Evolutionary conservation across 2,329 filamentous ascomycete genomes (phyloP), one percentile per base, ranked within the genome.

Genomic region (Colletotrichum echinochloae): DNA sequence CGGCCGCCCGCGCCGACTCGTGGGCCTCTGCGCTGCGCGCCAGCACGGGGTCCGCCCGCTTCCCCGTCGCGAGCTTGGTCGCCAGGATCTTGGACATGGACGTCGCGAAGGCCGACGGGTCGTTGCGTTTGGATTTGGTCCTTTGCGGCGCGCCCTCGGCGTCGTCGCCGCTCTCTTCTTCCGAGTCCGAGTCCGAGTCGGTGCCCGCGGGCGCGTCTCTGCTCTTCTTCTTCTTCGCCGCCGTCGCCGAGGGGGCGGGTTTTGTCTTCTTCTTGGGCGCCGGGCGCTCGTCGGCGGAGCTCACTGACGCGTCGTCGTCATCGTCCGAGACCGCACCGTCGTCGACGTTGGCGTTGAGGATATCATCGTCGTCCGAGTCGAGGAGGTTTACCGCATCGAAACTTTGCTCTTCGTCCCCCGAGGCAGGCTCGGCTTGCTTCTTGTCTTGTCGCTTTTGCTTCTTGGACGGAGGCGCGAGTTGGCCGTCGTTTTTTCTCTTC

Each of bases 11-110:
- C 73, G 91, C 91, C 0, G 92, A 89, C 71, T 93, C 88, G 18
- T 90, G 88, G 1, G 94, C 94, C 14, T 88, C 88, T 72, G 89
- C 90, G 79, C 92, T 95, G 76, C 96, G 92, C 7, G 95, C 91
- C 4, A 99, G 87, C n/a, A 99, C 93, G 0, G 96, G 96, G 79
- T 99, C 96, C 65, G 91, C 87, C 30, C 95, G 92, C 78, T 94
- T 94, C 39, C 92, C 88, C 9, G 89, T 90, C 1, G 94, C 92
- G 12, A 98, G 87, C 82, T 98, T 98, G 60, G 94, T 95, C 66
- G 90, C 91, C 54, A 99, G 87, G 79, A 99, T 98, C 81, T 96
- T 97, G 75, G 93, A 92, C 76, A 99, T 94, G 60, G 94, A 97
- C 1, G 92, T 97, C 30, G 95, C 94, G 80, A 99, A 98, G 62